These are phyloP conservation scores for Closterium sp. DNA, from an alignment of 139 green algal genomes.

Conservation along the genomic window DNA sequence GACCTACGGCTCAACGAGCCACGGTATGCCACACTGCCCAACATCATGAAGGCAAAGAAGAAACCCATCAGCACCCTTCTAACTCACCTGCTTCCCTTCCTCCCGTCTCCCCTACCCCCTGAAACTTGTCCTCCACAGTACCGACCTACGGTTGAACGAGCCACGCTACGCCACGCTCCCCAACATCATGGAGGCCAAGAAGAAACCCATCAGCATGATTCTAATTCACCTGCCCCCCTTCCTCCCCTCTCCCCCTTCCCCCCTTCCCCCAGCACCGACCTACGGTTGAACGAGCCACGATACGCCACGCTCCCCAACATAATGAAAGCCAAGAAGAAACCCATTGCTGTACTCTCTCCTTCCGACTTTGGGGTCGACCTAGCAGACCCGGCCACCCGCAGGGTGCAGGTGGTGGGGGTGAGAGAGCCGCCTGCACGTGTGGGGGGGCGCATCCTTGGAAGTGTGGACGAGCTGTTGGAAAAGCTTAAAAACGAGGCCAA, in stretches of 20 bases:
- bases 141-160: constrained; percentile 89
- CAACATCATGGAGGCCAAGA: constrained; percentile 92
- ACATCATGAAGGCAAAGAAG: constrained; percentile 80
- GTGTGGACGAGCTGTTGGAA: constrained; percentile 75
- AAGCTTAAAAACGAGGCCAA: constrained; percentile 61
- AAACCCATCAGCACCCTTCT: neutral
- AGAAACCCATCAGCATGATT: constrained; percentile 66
- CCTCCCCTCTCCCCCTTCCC: too few relatives aligned
- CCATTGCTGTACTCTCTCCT: constrained; percentile 63
- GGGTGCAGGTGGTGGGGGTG: constrained; percentile 60
- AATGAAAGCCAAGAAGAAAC: constrained; percentile 92
- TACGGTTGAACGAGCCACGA: constrained; percentile 88
- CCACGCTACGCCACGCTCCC: constrained; percentile 88
- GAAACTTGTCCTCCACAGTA: neutral
- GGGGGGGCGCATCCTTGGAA: constrained; percentile 61
- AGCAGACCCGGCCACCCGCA: constrained; percentile 8
- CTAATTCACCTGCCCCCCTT: neutral
- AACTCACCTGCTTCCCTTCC: neutral
- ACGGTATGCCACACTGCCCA: constrained; percentile 85
- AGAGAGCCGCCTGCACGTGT: constrained; percentile 68
- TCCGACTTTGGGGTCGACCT: constrained; percentile 62
- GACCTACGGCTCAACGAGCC: constrained; percentile 92
- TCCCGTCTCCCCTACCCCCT: too few relatives aligned
- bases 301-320: constrained; percentile 91
- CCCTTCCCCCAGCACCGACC: constrained; percentile 61